Conservation (phyloP, 1,284 basidiomycete species). For the Ceratorhiza oryzae-sativae region DNA sequence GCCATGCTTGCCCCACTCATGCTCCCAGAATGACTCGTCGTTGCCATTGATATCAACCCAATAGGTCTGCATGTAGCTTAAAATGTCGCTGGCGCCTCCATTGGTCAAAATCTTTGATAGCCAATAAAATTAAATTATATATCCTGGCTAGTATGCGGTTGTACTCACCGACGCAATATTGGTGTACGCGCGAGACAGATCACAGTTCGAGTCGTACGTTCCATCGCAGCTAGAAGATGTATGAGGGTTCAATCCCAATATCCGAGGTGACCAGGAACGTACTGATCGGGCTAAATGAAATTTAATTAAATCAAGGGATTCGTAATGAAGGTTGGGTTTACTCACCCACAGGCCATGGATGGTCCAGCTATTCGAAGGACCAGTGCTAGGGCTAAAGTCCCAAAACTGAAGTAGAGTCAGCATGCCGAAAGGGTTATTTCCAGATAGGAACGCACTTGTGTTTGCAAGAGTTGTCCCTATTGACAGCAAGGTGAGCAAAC, state of each 20-base stretch:
- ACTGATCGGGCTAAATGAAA: slow-evolving; percentile 36
- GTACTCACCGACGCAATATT: slow-evolving; percentile 60
- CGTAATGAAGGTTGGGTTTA: background rate
- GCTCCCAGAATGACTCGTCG: slow-evolving; percentile 71
- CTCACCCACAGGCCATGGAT: slow-evolving; percentile 45
- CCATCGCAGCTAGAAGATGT: slow-evolving; percentile 65
- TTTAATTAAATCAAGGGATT: background rate
- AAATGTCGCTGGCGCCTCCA: slow-evolving; percentile 65
- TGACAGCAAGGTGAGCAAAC: background rate
- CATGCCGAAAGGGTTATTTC: too few relatives aligned
- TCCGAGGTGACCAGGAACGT: background rate
- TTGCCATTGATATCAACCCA: slow-evolving; percentile 71
- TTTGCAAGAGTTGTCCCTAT: slow-evolving; percentile 43
- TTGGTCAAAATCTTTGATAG: slow-evolving; percentile 58
- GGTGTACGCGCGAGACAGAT: slow-evolving; percentile 66
- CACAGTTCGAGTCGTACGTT: slow-evolving; percentile 68
- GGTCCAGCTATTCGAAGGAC: slow-evolving; percentile 44
- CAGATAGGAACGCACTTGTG: slow-evolving; percentile 32
- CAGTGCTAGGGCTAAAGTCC: slow-evolving; percentile 46
- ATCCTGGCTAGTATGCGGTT: background rate
- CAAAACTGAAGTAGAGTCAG: slow-evolving; percentile 42
- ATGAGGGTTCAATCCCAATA: background rate
- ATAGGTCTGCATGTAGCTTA: slow-evolving; percentile 71
- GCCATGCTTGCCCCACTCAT: slow-evolving; percentile 58
- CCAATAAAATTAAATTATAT: too few relatives aligned